Evolutionary conservation across 1,284 basidiomycete species (phyloP).

Genomic region (Garcileccinum viscosum): DNA sequence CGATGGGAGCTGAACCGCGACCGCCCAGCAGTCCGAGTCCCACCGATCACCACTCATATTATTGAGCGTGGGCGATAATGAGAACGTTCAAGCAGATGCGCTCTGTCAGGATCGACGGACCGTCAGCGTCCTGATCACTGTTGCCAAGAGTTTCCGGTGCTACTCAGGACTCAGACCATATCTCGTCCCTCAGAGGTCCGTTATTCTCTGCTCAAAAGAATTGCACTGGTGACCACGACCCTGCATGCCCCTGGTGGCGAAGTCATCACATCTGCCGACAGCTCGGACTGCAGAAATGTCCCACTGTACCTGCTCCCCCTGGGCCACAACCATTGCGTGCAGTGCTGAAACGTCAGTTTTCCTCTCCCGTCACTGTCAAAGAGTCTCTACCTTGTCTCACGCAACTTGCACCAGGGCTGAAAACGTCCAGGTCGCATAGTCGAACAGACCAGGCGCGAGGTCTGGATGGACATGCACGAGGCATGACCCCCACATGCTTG

Average conservation of each 20-base stretch:
- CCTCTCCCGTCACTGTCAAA: constrained; percentile 42
- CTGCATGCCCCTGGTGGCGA: too few relatives aligned
- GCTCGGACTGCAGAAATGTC: too few relatives aligned
- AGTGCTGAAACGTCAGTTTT: constrained; percentile 38
- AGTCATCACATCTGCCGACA: too few relatives aligned
- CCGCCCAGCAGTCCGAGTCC: constrained; percentile 73
- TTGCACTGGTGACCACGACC: too few relatives aligned
- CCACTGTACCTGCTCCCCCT: too few relatives aligned
- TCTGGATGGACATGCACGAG: constrained; percentile 41
- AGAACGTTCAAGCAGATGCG: constrained; percentile 10
- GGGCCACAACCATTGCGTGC: constrained; percentile 22
- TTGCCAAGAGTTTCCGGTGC: too few relatives aligned
- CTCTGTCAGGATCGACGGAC: constrained; percentile 18
- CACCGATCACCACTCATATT: too few relatives aligned
- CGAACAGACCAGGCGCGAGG: constrained; percentile 25
- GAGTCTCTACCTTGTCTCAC: constrained; percentile 44
- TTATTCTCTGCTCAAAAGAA: too few relatives aligned
- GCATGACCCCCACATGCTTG: constrained; percentile 30
- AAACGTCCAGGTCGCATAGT: constrained; percentile 31
- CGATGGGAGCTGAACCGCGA: constrained; percentile 81
- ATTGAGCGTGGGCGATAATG: constrained; percentile 51
- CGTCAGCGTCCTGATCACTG: constrained; percentile 2
- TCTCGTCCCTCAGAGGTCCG: too few relatives aligned
- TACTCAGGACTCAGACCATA: too few relatives aligned
- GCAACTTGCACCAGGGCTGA: constrained; percentile 41